Evolutionary conservation across 306 rosid genomes (phyloP), one percentile per base, ranked within the genome.

Genomic region (Castanea sativa): DNA sequence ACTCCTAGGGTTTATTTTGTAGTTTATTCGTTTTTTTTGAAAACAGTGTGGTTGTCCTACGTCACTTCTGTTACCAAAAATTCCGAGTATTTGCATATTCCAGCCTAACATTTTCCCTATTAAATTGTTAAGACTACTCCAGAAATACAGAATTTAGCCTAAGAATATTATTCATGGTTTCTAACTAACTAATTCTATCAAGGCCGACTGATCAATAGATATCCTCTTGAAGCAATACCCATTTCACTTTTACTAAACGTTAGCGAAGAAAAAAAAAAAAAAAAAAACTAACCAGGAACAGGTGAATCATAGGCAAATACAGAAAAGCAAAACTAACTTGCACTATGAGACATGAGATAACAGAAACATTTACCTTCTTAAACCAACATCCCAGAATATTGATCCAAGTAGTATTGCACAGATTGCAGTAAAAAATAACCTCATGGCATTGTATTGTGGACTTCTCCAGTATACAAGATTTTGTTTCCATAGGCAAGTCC

Each of bases 401-500:
- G 91, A 73, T 30, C 98, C 97, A 71, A 94, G 81, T 88, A 94
- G 75, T 33, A 94, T 4, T 65, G 98, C 98, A 80, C 94, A 80
- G 57, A 90, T 71, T 23, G 85, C 20, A 29, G 98, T 94, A 79
- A 92, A 94, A 77, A 79, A 74, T 72, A 94, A 11, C 80, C 98
- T 92, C 94, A 89, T 88, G 73, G 86, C 91, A 84, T 90, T 92
- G 75, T 94, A 94, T 32, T 81, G 59, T 33, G 98, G 98, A 78
- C 91, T 94, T 85, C 98, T 94, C 97, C 97, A 94, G 81, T 94
- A 94, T 19, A 92, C 96, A 77, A 92, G 97, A 76, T 86, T 90
- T 87, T 94, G 98, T 78, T 94, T 94, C 98, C 97, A 88, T 14
- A 92, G 74, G 77, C 97, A 92, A 64, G 52, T 80, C 4, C 2